Evolutionary conservation across 805 yeast genomes (phyloP).

Genomic region (Kuraishia hungarica): DNA sequence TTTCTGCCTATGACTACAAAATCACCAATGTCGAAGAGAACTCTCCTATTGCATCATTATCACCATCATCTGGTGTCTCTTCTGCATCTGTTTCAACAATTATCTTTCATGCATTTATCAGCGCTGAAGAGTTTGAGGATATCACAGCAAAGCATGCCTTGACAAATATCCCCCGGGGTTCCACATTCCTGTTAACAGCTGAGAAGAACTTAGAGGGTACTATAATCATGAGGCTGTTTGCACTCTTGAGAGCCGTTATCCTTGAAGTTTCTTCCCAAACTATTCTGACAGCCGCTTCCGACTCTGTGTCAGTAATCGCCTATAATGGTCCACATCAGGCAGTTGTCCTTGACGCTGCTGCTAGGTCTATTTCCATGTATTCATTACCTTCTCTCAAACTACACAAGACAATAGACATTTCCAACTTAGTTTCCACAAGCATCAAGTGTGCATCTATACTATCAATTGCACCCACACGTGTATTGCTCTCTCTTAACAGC

Average conservation of each 20-base stretch:
- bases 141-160: constrained; percentile 12
- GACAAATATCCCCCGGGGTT: constrained; percentile 14
- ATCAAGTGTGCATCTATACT: constrained; percentile 24
- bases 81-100: background rate
- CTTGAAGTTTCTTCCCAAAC: constrained; percentile 19
- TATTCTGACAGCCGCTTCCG: constrained; percentile 10
- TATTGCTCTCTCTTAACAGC: constrained; percentile 31
- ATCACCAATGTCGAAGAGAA: background rate
- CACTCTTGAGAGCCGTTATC: constrained; percentile 16
- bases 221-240: constrained; percentile 16
- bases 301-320: constrained; percentile 1
- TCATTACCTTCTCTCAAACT: constrained; percentile 24
- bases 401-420: constrained; percentile 15
- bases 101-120: constrained; percentile 17
- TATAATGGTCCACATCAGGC: constrained; percentile 8
- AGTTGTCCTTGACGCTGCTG: constrained; percentile 13
- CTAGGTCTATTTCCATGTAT: constrained; percentile 13
- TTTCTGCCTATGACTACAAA: constrained; percentile 10
- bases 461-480: constrained; percentile 35
- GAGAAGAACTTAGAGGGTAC: constrained; percentile 6
- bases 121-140: constrained; percentile 15
- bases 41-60: constrained; percentile 4
- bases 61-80: constrained; percentile 4
- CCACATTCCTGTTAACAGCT: constrained; percentile 7
- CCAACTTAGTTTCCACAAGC: constrained; percentile 12